Evolutionary conservation across 306 rosid genomes (phyloP), one percentile per base, ranked within the genome.

Genomic region (Vigna mungo): DNA sequence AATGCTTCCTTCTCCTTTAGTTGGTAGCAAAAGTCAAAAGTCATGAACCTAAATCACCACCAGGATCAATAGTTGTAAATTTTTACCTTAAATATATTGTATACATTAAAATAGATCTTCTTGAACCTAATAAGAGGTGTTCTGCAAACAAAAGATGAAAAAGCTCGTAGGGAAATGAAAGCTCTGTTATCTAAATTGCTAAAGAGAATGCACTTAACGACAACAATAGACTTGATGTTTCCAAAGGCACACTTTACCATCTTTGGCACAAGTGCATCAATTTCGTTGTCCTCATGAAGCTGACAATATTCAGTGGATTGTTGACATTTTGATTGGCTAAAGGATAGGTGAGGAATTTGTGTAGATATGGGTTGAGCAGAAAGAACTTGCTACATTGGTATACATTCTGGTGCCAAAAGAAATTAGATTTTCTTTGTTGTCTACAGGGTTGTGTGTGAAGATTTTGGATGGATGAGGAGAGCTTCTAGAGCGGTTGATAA

Each of bases 241-340:
- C n/a, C n/a, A n/a, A 91, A 68, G 98, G 87, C 36, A 85, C 89
- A 3, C 97, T 93, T 52, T 89, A 91, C 82, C 77, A 87, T 71
- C 90, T 91, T 61, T 91, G 95, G 67, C 95, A n/a, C 17, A 82
- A 82, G 66, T 91, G 98, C 72, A 84, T 93, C 18, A 76, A 78
- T 56, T 91, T 96, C 60, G n/a, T 97, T 93, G 21, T 20, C 21
- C 89, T 60, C 90, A 96, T 10, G 97, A 91, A 83, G 98, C 95
- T 9, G 98, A 91, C 80, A 93, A 91, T 59, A 87, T 93, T 68
- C 97, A 89, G 66, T 93, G 98, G 98, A 87, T 93, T 75, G 96
- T 89, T 63, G 98, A 87, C 58, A 89, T 91, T 39, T 77, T 93
- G 70, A 80, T 91, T 10, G 85, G 81, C 66, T 88, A 80, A 75